These are phyloP conservation scores for Suillus placidus DNA, from an alignment of 768 basidiomycete genomes.

Conservation along the genomic window DNA sequence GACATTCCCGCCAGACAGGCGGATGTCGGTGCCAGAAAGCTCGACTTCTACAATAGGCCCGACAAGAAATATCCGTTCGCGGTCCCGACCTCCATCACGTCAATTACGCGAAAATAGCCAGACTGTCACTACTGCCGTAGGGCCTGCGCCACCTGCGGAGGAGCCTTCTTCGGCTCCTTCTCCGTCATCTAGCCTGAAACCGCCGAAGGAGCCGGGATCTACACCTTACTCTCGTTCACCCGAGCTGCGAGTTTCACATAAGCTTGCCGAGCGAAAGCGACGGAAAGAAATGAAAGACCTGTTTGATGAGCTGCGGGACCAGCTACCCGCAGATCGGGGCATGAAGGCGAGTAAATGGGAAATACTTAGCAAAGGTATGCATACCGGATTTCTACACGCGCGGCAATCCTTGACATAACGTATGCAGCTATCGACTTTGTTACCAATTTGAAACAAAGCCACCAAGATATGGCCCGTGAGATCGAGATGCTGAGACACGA, in stretches of 20 bases:
- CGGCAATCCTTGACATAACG: slow-evolving; percentile 7
- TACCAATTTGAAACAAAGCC: slow-evolving; percentile 69
- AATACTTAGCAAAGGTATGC: slow-evolving; percentile 90
- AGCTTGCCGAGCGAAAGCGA: slow-evolving; percentile 94
- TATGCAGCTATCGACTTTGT: slow-evolving; percentile 86
- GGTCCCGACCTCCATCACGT: slow-evolving; percentile 74
- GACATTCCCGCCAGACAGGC: slow-evolving; percentile 62
- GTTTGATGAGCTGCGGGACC: slow-evolving; percentile 94
- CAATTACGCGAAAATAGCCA: slow-evolving; percentile 49
- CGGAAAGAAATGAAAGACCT: slow-evolving; percentile 99
- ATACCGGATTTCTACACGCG: slow-evolving; percentile 1
- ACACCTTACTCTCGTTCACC: slow-evolving; percentile 96
- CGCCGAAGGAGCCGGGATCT: slow-evolving; percentile 48
- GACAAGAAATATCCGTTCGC: slow-evolving; percentile 60
- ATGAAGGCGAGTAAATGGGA: slow-evolving; percentile 99
- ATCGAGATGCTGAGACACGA: slow-evolving; percentile 80
- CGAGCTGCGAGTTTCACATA: slow-evolving; percentile 93
- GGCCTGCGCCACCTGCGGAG: slow-evolving; percentile 42
- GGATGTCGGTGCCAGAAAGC: slow-evolving; percentile 76
- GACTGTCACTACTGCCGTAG: slow-evolving; percentile 35
- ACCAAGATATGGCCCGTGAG: slow-evolving; percentile 78
- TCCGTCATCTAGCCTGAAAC: slow-evolving; percentile 38
- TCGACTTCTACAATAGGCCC: slow-evolving; percentile 46
- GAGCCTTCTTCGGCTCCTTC: slow-evolving; percentile 44
- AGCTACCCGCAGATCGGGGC: slow-evolving; percentile 87